phyloP scores from a whole-genome alignment of 352 stramenopile species.

The Phytophthora colocasiae region DNA sequence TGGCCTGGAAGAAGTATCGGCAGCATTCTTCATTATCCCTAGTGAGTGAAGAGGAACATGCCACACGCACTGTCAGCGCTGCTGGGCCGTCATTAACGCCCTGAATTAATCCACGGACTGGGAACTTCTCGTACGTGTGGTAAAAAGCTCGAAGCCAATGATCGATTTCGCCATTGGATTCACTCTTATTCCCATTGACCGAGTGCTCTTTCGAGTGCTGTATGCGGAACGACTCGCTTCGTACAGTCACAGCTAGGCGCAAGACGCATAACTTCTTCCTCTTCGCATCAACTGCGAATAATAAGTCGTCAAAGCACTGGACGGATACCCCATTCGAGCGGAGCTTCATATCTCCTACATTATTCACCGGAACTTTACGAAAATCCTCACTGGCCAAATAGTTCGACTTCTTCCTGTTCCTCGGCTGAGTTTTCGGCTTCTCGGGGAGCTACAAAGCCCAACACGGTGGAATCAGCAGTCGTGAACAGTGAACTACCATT shows the following conservation, averaged over 20 bases:
- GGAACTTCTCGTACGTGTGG: slow-evolving; percentile 45
- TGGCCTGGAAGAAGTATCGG: slow-evolving; percentile 31
- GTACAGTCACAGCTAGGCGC: slow-evolving; percentile 44
- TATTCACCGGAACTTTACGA: slow-evolving; percentile 39
- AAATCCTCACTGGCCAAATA: slow-evolving; percentile 49
- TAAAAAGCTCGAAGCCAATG: slow-evolving; percentile 41
- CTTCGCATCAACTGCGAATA: slow-evolving; percentile 40
- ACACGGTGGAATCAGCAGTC: slow-evolving; percentile 41
- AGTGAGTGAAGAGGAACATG: slow-evolving; percentile 10
- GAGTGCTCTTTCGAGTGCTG: slow-evolving; percentile 41
- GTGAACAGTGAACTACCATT: slow-evolving; percentile 26
- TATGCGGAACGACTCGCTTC: slow-evolving; percentile 67
- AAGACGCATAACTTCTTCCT: slow-evolving; percentile 21
- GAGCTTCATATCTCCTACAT: slow-evolving; percentile 1
- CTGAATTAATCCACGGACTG: slow-evolving; percentile 39
- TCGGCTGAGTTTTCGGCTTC: neutral
- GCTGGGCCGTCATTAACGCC: slow-evolving; percentile 32
- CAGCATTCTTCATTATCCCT: slow-evolving; percentile 20
- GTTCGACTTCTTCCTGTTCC: neutral
- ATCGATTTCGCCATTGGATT: slow-evolving; percentile 17
- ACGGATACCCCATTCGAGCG: slow-evolving; percentile 17
- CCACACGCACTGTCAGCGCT: slow-evolving; percentile 36
- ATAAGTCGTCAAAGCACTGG: slow-evolving; percentile 35
- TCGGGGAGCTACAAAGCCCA: slow-evolving; percentile 26
- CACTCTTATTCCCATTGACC: slow-evolving; percentile 22